Conservation (phyloP, 2,329 filamentous ascomycete genomes). For the Beauveria australis region DNA sequence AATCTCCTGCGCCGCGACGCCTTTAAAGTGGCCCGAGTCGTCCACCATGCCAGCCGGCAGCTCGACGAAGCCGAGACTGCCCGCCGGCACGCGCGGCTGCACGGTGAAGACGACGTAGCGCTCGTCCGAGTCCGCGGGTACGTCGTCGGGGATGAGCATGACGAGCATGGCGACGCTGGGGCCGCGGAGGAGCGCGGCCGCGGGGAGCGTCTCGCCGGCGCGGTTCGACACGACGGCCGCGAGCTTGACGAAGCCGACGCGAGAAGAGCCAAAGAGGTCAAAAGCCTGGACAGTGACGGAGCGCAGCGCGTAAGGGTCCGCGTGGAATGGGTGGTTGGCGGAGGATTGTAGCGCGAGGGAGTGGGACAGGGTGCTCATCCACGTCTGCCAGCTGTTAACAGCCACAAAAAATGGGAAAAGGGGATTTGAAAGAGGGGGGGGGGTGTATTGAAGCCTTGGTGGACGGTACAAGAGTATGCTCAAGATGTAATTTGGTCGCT, state of each 20-base stretch:
- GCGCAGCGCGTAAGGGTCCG: constrained; percentile 43
- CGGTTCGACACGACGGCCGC: constrained; percentile 38
- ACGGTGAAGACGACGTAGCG: constrained; percentile 51
- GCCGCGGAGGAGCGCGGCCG: constrained; percentile 48
- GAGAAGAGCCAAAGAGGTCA: constrained; percentile 39
- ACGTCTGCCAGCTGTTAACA: constrained; percentile 28
- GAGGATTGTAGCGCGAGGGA: constrained; percentile 39
- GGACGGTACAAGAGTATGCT: background rate
- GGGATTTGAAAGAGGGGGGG: background rate
- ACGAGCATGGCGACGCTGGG: constrained; percentile 54
- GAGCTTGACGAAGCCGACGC: constrained; percentile 51
- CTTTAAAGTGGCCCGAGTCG: constrained; percentile 43
- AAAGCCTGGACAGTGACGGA: constrained; percentile 44
- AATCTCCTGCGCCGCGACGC: constrained; percentile 52
- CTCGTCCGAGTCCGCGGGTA: constrained; percentile 12
- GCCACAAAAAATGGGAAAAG: background rate
- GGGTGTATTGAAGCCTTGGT: no score
- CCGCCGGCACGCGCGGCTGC: constrained; percentile 48
- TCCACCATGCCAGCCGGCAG: constrained; percentile 54
- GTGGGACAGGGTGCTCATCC: constrained; percentile 37
- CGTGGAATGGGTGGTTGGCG: constrained; percentile 42
- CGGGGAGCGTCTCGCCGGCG: constrained; percentile 42
- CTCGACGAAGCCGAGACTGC: constrained; percentile 46
- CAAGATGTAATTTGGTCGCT: constrained; percentile 5
- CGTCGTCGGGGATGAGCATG: constrained; percentile 46